Conservation (phyloP, 1,284 basidiomycete genomes). For the Heterobasidion parviporum region DNA sequence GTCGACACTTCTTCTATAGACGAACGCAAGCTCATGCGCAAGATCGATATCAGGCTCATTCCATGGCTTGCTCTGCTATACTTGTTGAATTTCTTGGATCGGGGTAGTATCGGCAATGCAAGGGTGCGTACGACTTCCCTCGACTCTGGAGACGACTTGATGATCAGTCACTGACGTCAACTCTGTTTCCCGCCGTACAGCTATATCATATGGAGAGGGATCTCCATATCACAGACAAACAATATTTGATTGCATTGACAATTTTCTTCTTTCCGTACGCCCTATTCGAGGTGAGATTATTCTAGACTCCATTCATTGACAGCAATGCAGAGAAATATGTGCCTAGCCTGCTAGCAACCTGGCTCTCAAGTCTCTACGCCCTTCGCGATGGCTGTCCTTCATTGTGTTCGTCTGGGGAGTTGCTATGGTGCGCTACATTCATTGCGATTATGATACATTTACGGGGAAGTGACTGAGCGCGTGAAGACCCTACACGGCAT, state of each 20-base stretch:
- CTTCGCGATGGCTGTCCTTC: slow-evolving; percentile 30
- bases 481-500: slow-evolving; percentile 23
- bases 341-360: slow-evolving; percentile 27
- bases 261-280: slow-evolving; percentile 60
- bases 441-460: neutral
- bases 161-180: neutral
- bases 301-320: too few relatives aligned
- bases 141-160: neutral
- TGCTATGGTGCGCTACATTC: slow-evolving; percentile 16
- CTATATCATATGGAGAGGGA: slow-evolving; percentile 47
- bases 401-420: slow-evolving; percentile 25
- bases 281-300: slow-evolving; percentile 41
- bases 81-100: slow-evolving; percentile 67
- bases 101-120: slow-evolving; percentile 78
- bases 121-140: slow-evolving; percentile 32
- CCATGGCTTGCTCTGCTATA: slow-evolving; percentile 71
- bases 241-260: slow-evolving; percentile 59
- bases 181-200: slow-evolving; percentile 21
- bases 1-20: slow-evolving; percentile 49
- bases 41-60: slow-evolving; percentile 55
- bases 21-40: slow-evolving; percentile 56
- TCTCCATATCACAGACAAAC: slow-evolving; percentile 49
- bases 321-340: neutral
- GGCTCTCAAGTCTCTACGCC: slow-evolving; percentile 29
- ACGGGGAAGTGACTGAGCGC: neutral